phyloP scores from a whole-genome alignment of 2,329 filamentous ascomycete genomes.

The Sporothrix humicola region DNA sequence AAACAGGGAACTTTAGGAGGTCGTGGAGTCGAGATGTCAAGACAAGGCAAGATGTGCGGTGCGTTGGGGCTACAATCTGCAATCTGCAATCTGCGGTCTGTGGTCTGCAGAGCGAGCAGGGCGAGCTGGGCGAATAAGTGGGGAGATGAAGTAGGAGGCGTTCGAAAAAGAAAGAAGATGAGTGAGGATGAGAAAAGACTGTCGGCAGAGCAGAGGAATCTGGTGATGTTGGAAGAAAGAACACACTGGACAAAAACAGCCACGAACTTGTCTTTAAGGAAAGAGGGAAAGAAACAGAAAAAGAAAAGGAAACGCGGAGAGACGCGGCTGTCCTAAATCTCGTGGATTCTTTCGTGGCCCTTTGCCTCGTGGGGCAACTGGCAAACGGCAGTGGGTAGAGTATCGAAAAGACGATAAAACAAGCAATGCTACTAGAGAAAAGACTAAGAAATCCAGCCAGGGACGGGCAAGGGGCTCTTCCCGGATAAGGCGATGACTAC shows the following conservation, averaged over 20 bases:
- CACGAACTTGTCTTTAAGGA: background rate
- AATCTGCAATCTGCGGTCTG: background rate
- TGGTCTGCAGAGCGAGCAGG: background rate
- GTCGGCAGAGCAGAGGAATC: background rate
- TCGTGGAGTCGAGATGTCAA: background rate
- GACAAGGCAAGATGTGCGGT: background rate
- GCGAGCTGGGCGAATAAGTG: background rate
- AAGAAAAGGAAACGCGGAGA: background rate
- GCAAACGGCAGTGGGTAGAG: background rate
- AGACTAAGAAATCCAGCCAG: background rate
- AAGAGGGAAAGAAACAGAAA: background rate
- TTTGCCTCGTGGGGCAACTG: constrained; percentile 14
- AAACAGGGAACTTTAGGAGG: background rate
- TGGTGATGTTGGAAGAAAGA: constrained; percentile 13
- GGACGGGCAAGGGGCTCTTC: background rate
- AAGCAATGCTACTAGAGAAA: background rate
- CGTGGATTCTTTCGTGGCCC: too few species aligned
- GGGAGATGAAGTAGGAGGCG: background rate
- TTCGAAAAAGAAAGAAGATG: background rate
- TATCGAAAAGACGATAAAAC: background rate
- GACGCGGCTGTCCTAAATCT: background rate
- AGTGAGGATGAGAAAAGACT: background rate
- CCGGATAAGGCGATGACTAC: constrained; percentile 2
- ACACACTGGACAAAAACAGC: too few species aligned
- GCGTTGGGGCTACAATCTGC: background rate